Base-by-base conservation (phyloP, 345 rosid genomes). In the Citrus inodora region DNA sequence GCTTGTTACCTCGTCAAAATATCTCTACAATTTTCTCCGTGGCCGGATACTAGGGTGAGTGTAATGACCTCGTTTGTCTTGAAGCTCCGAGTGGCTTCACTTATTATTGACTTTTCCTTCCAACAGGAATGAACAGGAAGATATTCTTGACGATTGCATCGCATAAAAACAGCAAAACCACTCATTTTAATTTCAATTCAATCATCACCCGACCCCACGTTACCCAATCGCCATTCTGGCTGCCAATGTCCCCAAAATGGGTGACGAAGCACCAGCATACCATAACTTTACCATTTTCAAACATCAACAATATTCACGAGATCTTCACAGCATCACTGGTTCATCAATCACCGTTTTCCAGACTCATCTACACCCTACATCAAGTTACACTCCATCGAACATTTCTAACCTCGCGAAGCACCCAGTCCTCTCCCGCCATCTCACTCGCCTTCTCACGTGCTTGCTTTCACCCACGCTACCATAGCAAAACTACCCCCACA, bases 351-450 rank as follows among this genome's bases (percentile, higher is more conserved):
- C 51, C 68, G 7, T 3, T 62, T 27, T 74, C 69, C 59, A 61
- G 77, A 74, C 7, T 62, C 69, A 40, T 74, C 77, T 11, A 9
- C 32, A 74, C 69, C 67, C 59, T 74, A 25, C 77, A 74, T 62
- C 77, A 25, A 2, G 9, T 19, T 5, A 16, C 25, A 42, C 69
- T 74, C 67, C 77, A 60, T 37, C 2, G 24, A 37, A 37, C n/a
- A 13, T 63, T 46, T 28, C 46, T 19, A 16, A 4, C 30, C 7
- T 46, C 61, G 28, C 35, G 67, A 61, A 38, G 37, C 58, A 74
- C 67, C 67, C 67, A 73, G 24, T 22, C 55, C 5, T 25, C 27
- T 7, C 7, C 33, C 14, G 11, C 17, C 17, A 40, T 25, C 25
- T 25, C 25, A 25, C 25, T 25, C 25, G 25, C 27, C 27, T 25